A percentile compares a stretch with the other conserved stretches of the same genome.
These are phyloP conservation scores for Leccinum truebloodii DNA, from an alignment of 768 basidiomycete genomes.

Conservation along the genomic window DNA sequence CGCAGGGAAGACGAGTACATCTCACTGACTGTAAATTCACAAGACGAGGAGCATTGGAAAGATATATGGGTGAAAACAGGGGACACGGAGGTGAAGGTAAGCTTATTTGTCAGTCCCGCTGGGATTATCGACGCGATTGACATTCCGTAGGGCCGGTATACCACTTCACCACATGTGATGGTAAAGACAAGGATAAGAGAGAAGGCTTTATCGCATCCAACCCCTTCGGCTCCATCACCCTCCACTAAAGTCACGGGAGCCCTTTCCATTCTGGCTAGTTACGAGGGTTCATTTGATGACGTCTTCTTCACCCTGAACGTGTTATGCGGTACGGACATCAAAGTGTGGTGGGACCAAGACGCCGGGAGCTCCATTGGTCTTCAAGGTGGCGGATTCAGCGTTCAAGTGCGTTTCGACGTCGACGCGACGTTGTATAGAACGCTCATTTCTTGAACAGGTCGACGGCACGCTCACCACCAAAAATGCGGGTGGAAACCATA, in stretches of 20 bases:
- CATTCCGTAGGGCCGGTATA: constrained; percentile 40
- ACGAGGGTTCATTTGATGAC: constrained; percentile 63
- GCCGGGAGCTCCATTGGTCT: constrained; percentile 4
- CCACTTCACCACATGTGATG: constrained; percentile 48
- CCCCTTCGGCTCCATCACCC: neutral
- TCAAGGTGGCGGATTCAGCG: constrained; percentile 9
- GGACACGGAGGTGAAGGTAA: constrained; percentile 42
- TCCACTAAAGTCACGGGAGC: constrained; percentile 36
- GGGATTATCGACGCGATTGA: neutral
- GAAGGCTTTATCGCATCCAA: constrained; percentile 24
- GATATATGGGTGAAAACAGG: constrained; percentile 26
- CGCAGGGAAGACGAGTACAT: constrained; percentile 65
- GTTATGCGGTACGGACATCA: constrained; percentile 39
- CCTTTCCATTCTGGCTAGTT: constrained; percentile 61
- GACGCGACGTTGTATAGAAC: neutral
- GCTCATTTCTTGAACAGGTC: constrained; percentile 42
- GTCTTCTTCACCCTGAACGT: constrained; percentile 70
- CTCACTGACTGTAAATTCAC: constrained; percentile 45
- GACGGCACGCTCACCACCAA: constrained; percentile 62
- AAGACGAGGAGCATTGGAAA: constrained; percentile 43
- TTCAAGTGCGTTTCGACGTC: constrained; percentile 15
- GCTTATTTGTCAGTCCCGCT: neutral
- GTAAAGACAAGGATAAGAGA: constrained; percentile 19
- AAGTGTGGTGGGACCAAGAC: constrained; percentile 50
- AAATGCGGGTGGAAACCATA: constrained; percentile 84